phyloP scores from a whole-genome alignment of 805 yeast genomes.

The Metschnikowia cerradonensis region DNA sequence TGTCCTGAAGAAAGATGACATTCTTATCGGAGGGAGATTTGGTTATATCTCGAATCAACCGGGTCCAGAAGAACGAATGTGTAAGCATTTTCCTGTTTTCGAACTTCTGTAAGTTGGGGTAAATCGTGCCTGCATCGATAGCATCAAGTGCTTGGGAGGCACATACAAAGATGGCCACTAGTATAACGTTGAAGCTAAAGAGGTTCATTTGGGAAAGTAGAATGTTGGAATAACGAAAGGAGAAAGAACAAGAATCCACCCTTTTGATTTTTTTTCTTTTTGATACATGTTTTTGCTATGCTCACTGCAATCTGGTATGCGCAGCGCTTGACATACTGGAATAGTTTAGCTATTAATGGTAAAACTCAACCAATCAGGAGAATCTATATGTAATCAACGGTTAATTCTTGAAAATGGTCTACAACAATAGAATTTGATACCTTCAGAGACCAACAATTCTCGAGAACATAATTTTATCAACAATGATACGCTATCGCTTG shows the following conservation, averaged over 20 bases:
- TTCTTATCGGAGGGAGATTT: slow-evolving; percentile 2
- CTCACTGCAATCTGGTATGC: neutral
- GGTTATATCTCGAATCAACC: slow-evolving; percentile 1
- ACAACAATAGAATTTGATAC: too few relatives aligned
- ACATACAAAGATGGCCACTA: neutral
- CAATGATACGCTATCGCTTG: too few relatives aligned
- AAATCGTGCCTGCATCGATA: neutral
- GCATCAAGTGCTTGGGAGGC: neutral
- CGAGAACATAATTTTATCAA: too few relatives aligned
- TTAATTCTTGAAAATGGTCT: too few relatives aligned
- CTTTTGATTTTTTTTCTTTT: too few relatives aligned
- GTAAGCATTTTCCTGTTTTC: slow-evolving; percentile 5
- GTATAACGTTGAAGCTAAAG: neutral
- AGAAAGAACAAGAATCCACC: neutral
- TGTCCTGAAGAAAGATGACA: slow-evolving; percentile 10
- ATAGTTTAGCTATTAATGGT: neutral
- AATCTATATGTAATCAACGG: neutral
- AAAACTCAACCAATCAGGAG: neutral
- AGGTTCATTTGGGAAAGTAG: neutral
- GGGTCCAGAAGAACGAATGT: slow-evolving; percentile 12
- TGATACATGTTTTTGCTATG: neutral
- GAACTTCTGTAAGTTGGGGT: slow-evolving; percentile 10
- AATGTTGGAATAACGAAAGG: neutral
- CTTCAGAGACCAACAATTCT: too few relatives aligned
- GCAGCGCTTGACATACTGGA: neutral